A percentile compares a stretch with the other conserved stretches of the same genome.
Evolutionary conservation across 192 early-diverging fungal genomes (phyloP).

Genomic region (Radiomyces spectabilis): DNA sequence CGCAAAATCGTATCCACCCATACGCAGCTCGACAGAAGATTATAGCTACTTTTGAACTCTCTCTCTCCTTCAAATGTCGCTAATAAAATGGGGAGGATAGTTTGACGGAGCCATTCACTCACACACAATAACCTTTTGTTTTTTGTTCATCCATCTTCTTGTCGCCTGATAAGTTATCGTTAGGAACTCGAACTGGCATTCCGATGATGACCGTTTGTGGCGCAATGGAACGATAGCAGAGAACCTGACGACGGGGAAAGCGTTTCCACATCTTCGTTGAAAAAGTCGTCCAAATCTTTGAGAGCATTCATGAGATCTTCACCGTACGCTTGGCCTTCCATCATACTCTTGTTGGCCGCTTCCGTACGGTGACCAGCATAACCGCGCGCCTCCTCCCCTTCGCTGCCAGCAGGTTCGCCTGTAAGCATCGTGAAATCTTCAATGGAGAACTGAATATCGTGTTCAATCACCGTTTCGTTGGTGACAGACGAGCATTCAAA

Average conservation of each 20-base stretch:
- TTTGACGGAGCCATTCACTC: too few species aligned
- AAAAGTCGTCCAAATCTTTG: constrained; percentile 37
- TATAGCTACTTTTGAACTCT: too few species aligned
- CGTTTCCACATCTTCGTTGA: constrained; percentile 28
- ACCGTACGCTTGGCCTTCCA: neutral
- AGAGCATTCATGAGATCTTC: constrained; percentile 33
- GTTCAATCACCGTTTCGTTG: constrained; percentile 17
- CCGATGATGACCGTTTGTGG: constrained; percentile 2
- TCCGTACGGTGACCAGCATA: too few species aligned
- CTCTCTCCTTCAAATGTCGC: too few species aligned
- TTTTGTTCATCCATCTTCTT: too few species aligned
- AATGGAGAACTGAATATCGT: constrained; percentile 27
- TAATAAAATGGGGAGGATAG: too few species aligned
- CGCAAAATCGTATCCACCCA: constrained; percentile 20
- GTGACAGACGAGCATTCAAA: constrained; percentile 32
- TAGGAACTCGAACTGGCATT: too few species aligned
- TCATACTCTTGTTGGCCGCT: too few species aligned
- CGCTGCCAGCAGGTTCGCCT: constrained; percentile 9
- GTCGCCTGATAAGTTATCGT: too few species aligned
- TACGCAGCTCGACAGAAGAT: too few species aligned
- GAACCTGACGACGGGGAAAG: constrained; percentile 2
- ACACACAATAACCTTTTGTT: too few species aligned
- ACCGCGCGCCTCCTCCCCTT: too few species aligned
- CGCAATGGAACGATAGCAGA: constrained; percentile 3
- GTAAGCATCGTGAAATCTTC: constrained; percentile 26